These are phyloP conservation scores for Cucumis hystrix DNA, from an alignment of 306 rosid genomes.

Conservation along the genomic window DNA sequence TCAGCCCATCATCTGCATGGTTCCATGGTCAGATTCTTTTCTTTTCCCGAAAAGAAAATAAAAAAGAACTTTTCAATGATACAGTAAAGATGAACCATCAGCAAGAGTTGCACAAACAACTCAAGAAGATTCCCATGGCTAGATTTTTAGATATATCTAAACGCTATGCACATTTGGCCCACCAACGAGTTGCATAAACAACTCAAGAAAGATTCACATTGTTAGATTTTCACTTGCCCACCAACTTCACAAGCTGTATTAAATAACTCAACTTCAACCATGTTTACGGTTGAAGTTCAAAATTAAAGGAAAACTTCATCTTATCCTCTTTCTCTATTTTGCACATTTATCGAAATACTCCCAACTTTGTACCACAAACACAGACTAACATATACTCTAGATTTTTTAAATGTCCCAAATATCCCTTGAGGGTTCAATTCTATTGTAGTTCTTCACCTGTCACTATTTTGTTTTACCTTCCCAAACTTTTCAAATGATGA, in stretches of 20 bases:
- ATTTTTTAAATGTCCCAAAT: no score
- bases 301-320: no score
- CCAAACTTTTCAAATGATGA: background rate
- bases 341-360: no score
- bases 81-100: background rate
- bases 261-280: no score
- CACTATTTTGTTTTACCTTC: background rate
- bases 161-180: background rate
- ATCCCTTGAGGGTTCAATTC: background rate
- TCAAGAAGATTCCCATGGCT: background rate
- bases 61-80: background rate
- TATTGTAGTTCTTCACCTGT: background rate
- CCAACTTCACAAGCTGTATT: no score
- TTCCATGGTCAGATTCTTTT: background rate
- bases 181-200: no score
- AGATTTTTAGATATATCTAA: background rate
- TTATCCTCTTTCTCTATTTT: no score
- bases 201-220: no score
- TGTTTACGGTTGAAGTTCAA: no score
- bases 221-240: no score
- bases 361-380: no score
- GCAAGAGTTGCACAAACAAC: background rate
- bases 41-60: background rate
- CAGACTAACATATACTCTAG: no score
- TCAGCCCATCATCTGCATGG: constrained; percentile 13